Percentiles rank a stretch among this genome's conserved stretches.
phyloP scores from a whole-genome alignment of 352 stramenopile genomes.

The Pythium insidiosum region DNA sequence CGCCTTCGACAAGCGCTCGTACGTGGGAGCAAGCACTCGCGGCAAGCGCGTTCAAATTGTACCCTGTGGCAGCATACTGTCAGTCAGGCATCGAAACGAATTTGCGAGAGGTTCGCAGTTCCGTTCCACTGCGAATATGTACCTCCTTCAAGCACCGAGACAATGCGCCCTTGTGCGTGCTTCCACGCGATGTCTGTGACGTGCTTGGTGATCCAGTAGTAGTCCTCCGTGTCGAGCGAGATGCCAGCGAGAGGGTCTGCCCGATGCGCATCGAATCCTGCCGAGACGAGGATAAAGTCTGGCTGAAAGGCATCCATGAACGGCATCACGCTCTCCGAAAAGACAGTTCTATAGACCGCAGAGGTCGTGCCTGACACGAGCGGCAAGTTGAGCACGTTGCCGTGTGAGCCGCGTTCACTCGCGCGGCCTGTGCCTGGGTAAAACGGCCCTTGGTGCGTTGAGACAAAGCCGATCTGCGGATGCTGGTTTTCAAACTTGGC shows the following conservation, averaged over 20 bases:
- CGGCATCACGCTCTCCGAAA: constrained; percentile 69
- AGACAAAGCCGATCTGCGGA: constrained; percentile 33
- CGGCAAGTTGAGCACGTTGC: constrained; percentile 60
- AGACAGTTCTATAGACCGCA: constrained; percentile 61
- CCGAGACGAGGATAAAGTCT: constrained; percentile 92
- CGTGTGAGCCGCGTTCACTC: constrained; percentile 36
- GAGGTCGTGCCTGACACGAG: constrained; percentile 33
- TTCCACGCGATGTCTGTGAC: constrained; percentile 41
- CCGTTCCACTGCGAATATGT: background rate
- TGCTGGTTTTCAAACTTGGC: constrained; percentile 61
- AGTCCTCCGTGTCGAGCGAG: constrained; percentile 46
- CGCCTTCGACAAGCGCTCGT: constrained; percentile 21
- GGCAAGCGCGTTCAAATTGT: constrained; percentile 25
- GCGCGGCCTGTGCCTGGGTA: constrained; percentile 58
- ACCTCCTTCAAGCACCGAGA: constrained; percentile 59
- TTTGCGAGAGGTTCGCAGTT: background rate
- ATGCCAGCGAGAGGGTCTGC: constrained; percentile 89
- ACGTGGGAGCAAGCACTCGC: constrained; percentile 25
- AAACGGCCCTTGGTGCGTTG: constrained; percentile 45
- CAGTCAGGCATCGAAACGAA: background rate
- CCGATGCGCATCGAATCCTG: constrained; percentile 93
- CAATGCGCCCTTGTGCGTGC: constrained; percentile 35
- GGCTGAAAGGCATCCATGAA: constrained; percentile 84
- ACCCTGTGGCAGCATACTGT: constrained; percentile 14
- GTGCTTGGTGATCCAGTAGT: constrained; percentile 24